phyloP scores from a whole-genome alignment of 2,329 filamentous ascomycete genomes.

The Colletotrichum sp. region DNA sequence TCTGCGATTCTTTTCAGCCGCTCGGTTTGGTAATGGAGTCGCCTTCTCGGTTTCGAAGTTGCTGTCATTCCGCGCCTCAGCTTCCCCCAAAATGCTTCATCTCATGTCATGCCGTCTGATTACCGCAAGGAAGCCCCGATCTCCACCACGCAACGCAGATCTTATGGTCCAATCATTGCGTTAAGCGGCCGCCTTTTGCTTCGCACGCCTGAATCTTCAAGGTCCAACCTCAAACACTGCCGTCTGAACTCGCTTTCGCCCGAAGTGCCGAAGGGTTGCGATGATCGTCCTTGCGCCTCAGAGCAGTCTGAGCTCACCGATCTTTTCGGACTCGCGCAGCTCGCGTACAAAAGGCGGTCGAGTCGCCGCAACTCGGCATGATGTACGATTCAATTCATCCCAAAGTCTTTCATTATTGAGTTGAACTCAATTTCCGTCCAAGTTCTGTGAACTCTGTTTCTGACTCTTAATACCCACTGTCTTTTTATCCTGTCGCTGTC shows the following conservation, averaged over 20 bases:
- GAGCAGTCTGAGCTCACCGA: background rate
- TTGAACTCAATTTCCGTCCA: background rate
- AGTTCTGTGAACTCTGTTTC: conserved; percentile 6
- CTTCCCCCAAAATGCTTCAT: conserved; percentile 1
- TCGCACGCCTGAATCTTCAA: background rate
- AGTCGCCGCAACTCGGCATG: background rate
- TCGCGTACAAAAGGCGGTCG: background rate
- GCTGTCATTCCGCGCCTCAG: background rate
- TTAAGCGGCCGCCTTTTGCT: background rate
- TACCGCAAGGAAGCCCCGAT: background rate
- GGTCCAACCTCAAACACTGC: conserved; percentile 9
- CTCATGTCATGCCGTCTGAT: conserved; percentile 11
- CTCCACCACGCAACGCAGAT: background rate
- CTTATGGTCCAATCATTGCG: conserved; percentile 5
- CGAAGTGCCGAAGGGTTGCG: background rate
- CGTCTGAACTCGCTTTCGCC: conserved; percentile 3
- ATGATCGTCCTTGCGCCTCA: background rate
- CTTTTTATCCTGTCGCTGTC: background rate
- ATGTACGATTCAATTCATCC: background rate
- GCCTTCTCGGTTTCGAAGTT: background rate
- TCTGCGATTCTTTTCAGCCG: background rate
- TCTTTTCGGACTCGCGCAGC: background rate
- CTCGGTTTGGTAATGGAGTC: background rate
- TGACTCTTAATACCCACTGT: background rate
- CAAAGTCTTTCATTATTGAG: conserved; percentile 1